A percentile compares a stretch with the other conserved stretches of the same genome.
Evolutionary conservation across 208 protist genomes (phyloP).

Genomic region (Acanthamoeba triangularis): DNA sequence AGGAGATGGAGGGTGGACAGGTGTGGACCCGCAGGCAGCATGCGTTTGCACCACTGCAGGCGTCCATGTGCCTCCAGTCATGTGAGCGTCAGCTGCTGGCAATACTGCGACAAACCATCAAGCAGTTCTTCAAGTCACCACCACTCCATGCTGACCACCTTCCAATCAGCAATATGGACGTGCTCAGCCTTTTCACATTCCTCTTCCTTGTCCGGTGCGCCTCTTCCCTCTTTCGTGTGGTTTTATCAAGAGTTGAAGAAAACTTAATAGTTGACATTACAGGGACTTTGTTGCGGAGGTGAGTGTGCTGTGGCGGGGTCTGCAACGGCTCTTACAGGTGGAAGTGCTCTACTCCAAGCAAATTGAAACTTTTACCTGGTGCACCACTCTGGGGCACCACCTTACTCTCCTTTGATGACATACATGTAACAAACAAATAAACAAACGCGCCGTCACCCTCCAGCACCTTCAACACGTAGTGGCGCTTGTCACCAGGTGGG

Average conservation of each 20-base stretch:
- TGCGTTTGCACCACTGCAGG: slow-evolving; percentile 38
- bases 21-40: not conserved
- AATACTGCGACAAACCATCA: not conserved
- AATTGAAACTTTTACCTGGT: not conserved
- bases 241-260: too few species aligned
- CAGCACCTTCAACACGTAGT: too few species aligned
- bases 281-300: slow-evolving; percentile 56
- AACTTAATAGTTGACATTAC: too few species aligned
- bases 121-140: not conserved
- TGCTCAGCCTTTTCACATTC: slow-evolving; percentile 54
- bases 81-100: slow-evolving; percentile 21
- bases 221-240: not conserved
- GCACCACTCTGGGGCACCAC: not conserved
- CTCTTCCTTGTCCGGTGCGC: slow-evolving; percentile 38
- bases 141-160: not conserved
- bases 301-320: slow-evolving; percentile 40
- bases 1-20: slow-evolving; percentile 54
- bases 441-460: too few species aligned
- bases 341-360: slow-evolving; percentile 63
- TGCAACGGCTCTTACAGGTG: slow-evolving; percentile 24
- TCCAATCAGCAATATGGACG: slow-evolving; percentile 23
- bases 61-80: slow-evolving; percentile 26
- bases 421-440: not conserved
- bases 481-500: too few species aligned
- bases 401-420: not conserved